Conservation (phyloP, 768 basidiomycete species). For the Hygrocybe coccinea region DNA sequence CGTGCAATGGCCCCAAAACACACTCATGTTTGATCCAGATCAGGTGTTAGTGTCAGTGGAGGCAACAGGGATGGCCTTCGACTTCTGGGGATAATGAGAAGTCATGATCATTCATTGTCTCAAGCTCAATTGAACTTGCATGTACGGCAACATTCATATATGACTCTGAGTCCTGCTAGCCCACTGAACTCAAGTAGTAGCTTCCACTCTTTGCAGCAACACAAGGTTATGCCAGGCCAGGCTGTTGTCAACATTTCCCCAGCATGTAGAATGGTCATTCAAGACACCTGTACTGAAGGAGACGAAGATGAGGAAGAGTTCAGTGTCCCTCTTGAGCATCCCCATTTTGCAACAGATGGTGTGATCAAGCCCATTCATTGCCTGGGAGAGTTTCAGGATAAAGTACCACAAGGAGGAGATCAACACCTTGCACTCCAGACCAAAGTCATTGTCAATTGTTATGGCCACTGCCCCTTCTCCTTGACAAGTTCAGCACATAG, state of each 20-base stretch:
- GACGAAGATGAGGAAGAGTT: slow-evolving; percentile 45
- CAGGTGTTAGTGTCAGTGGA: slow-evolving; percentile 9
- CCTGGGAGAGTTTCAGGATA: background rate
- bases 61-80: background rate
- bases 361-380: background rate
- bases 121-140: slow-evolving; percentile 11
- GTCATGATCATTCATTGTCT: slow-evolving; percentile 22
- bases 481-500: no score
- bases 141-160: background rate
- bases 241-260: background rate
- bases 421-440: no score
- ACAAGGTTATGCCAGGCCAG: slow-evolving; percentile 10
- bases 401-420: background rate
- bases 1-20: slow-evolving; percentile 37
- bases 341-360: background rate
- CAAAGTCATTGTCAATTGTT: no score
- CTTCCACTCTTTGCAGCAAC: slow-evolving; percentile 19
- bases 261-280: slow-evolving; percentile 34
- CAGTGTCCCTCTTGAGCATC: slow-evolving; percentile 27
- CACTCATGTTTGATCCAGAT: slow-evolving; percentile 33
- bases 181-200: slow-evolving; percentile 20
- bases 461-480: no score
- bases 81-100: slow-evolving; percentile 19
- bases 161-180: background rate
- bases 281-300: slow-evolving; percentile 28